Conservation (phyloP, 345 rosid genomes). For the Microcos paniculata region DNA sequence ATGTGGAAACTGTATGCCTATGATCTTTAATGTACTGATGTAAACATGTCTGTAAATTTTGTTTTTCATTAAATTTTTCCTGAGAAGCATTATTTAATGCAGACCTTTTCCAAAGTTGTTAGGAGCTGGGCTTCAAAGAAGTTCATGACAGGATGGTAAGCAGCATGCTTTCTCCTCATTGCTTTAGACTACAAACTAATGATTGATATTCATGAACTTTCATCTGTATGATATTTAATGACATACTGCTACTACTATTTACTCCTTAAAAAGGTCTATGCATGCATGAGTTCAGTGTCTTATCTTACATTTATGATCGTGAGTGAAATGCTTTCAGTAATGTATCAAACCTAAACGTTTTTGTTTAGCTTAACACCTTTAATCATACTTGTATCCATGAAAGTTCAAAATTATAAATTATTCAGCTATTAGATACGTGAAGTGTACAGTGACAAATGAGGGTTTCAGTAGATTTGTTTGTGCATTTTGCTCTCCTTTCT, state of each 20-base stretch:
- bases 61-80: background rate
- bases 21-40: background rate
- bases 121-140: constrained; percentile 99
- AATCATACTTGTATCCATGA: too few relatives aligned
- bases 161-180: constrained; percentile 17
- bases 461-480: too few relatives aligned
- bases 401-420: too few relatives aligned
- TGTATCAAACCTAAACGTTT: background rate
- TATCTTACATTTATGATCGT: background rate
- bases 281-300: background rate
- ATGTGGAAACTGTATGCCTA: background rate
- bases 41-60: background rate
- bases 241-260: background rate
- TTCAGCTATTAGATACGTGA: too few relatives aligned
- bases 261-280: background rate
- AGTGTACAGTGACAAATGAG: too few relatives aligned
- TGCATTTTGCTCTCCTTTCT: too few relatives aligned
- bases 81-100: constrained; percentile 26
- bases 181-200: background rate
- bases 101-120: constrained; percentile 87
- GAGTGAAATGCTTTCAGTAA: background rate
- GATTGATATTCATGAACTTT: background rate
- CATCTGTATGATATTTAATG: background rate
- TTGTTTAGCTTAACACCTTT: background rate
- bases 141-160: constrained; percentile 98